Base-by-base conservation (phyloP, 2,329 filamentous ascomycete species). In the Cadophora gregata region DNA sequence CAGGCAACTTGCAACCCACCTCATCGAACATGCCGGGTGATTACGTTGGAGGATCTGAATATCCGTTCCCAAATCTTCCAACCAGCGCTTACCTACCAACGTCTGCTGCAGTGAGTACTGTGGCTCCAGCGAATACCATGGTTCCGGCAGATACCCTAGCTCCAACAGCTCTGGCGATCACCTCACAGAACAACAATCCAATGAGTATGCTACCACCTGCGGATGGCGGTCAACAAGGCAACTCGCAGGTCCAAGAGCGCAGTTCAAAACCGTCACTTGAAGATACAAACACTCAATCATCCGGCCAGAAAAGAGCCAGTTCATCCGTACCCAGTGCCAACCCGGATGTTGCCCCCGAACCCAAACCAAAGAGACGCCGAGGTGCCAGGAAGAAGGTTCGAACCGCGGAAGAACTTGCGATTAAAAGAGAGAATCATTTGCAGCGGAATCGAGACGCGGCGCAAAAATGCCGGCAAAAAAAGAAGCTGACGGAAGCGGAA, bases 361-460 rank as follows among this genome's bases (percentile, higher is more conserved):
- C 38, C 24, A 60, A 48, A 38, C 42, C 42, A 31, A 60, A 60
- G 38, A 27, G 58, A 21, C 24, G 25, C 2, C 58, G 58, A 60
- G 58, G 58, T 33, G 58, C 58, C 16, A 60, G 38, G n/a, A 60
- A 60, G 48, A 69, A 68, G 63, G 24, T 36, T 6, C 60, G 59
- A 3, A 65, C 48, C 9, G 55, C 36, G 21, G 62, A 69, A 29
- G 38, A 67, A 48, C 6, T 42, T 16, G 42, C 51, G 21, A 29
- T 12, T 12, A 69, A 66, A 48, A 66, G 60, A 21, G 16, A 66
- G 24, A 55, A 48, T 25, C 89, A 88, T 71, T 82, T 92, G 0
- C 88, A 91, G 77, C 86, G 90, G 67, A 93, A 93, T 76, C 84
- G 90, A 10, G 80, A 90, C 2, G 90, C 91, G 0, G 90, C 91